Evolutionary conservation across 2,329 filamentous ascomycete genomes (phyloP), one percentile per base, ranked within the genome.

Genomic region (Nemania serpens): DNA sequence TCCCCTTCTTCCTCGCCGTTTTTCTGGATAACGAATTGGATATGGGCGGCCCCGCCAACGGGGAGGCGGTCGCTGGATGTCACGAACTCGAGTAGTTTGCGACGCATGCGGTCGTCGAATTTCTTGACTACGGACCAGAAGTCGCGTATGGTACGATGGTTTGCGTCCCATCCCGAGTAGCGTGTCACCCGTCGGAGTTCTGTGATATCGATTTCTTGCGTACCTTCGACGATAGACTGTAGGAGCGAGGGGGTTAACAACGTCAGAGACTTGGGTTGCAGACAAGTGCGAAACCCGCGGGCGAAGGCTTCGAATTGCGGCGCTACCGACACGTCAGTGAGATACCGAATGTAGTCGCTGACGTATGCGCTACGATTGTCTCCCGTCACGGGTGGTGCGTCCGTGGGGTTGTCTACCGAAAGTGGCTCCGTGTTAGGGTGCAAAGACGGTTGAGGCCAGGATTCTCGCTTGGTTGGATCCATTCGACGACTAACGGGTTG

Each of bases 1-100:
- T 79, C 78, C 2, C 77, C 80, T 6, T 81, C 78, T 66, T 84
- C 89, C 56, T 87, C 81, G 15, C 91, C 87, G 71, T 93, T 92
- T 69, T 85, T 87, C 75, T 94, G 90, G 45, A 99, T 83, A 13
- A 91, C 85, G 75, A 98, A 98, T 70, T 90, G 88, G 48, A 98
- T 79, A 68, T 90, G 92, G 64, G 85, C 84, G 71, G 93, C 87
- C 2, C 95, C 95, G 18, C 91, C 93, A 0, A 97, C 91, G 0
- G 95, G 95, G 1, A 98, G 85, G 2, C 95, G 85, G 71, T 97
- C 93, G 69, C 89, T 94, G 0, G 94, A 94, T 13, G 95, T 99
- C 33, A 99, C 93, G 71, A 99, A 99, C 74, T 97, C 93, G 34
- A 99, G 81, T 36, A 99, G 78, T 69, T 86, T 87, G 54, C 87